Evolutionary conservation across 2,329 filamentous ascomycete genomes (phyloP), one percentile per base, ranked within the genome.

Genomic region (Fusarium veterinarium): DNA sequence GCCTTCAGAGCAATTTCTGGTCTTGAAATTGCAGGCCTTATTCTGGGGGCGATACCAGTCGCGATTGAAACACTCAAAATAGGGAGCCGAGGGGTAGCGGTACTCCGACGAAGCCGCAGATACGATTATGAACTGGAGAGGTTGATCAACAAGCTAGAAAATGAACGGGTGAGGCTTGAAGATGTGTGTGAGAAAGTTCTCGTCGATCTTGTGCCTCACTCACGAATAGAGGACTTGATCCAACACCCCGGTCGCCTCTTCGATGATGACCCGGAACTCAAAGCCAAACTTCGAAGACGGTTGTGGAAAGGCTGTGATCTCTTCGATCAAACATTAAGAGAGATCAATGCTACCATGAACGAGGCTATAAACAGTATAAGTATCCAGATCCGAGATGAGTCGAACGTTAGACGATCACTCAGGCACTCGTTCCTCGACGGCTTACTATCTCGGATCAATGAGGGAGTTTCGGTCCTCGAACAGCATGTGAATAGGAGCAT

Each of bases 41-140:
- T 62, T 2, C 51, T 62, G 1, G 51, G 60, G 2, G 60, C 33
- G 0, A 41, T 62, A 0, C 51, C 41, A 9, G 1, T 58, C 5
- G 51, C 35, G 1, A 28, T 63, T 20, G n/a, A 48, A 8, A 6
- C 53, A 1, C 42, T 58, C 1, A 48, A 48, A 3, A 4, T 1
- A 1, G 55, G 37, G 8, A 8, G 30, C 1, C 19, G 31, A 41
- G 44, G 38, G 11, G 8, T 60, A 10, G 30, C 2, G 0, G 25
- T 28, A 9, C 1, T 38, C n/a, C 13, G 3, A 9, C 23, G 44
- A 14, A 19, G 35, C 5, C 38, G 44, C 19, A 42, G 28, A 8
- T 51, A 51, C 20, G 23, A 44, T 2, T 45, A 38, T 5, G 44
- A 60, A 16, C 1, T 60, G 7, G 7, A 33, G 0, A 60, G 30